Evolutionary conservation across 2,329 filamentous ascomycete genomes (phyloP), one percentile per base, ranked within the genome.

Genomic region (Penicillium decumbens): DNA sequence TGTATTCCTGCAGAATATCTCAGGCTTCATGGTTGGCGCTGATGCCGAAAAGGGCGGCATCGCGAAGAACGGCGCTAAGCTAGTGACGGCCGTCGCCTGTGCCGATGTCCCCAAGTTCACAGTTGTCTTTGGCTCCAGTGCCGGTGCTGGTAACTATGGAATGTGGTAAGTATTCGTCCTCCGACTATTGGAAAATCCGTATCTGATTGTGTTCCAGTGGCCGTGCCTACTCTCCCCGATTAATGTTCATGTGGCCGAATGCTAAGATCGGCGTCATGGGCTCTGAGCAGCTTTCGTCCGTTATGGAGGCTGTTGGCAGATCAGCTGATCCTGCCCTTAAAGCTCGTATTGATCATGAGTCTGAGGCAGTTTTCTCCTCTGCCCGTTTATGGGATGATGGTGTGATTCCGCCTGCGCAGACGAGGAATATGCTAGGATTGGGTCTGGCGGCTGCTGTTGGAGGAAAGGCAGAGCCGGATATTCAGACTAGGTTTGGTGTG

Each of bases 181-280:
- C 20, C 20, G 3, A 24, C 27, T 28, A 1, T 8, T 20, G 1
- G 20, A 2, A 38, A 6, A 3, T 12, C 6, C 33, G 13, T 38
- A 18, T 37, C 51, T 50, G 25, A 58, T n/a, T 27, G 7, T 43
- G n/a, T 33, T 32, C 41, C 50, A 81, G 89, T 66, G 93, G 93
- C 20, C 81, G 93, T 43, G 92, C 93, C 1, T 98, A 96, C 71
- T 83, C 82, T n/a, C 92, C 92, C 0, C 79, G 90, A 10, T 89
- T 97, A 70, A 72, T 97, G 53, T 96, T 89, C 84, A 95, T 92
- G 79, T 98, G 93, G 93, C 93, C 93, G 35, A 95, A 95, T 61
- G 90, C 93, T n/a, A 87, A 88, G 65, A 89, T 95, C 44, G 89
- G 88, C 28, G 91, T 98, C 61, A 98, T 98, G 93, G 93, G 93